Conservation (phyloP, 129 eudicot genomes). For the Oenanthe sinensis region DNA sequence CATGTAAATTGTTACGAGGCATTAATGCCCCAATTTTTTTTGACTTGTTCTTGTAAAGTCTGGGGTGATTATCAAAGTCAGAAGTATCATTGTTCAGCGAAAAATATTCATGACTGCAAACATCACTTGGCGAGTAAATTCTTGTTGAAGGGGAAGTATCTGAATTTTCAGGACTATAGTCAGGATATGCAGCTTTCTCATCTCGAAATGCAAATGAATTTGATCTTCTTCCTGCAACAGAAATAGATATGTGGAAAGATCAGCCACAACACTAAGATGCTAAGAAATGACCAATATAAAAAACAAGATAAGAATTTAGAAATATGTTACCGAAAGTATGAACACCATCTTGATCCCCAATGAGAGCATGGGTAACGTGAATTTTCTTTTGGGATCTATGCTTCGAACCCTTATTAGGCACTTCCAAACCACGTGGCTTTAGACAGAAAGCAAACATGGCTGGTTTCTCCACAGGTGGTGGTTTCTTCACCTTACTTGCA, state of each 20-base stretch:
- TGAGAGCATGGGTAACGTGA: constrained; percentile 42
- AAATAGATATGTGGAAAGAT: not conserved
- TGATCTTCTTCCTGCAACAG: constrained; percentile 49
- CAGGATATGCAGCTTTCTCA: constrained; percentile 33
- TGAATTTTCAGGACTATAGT: constrained; percentile 33
- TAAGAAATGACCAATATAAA: not conserved
- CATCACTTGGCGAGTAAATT: constrained; percentile 49
- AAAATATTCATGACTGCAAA: constrained; percentile 29
- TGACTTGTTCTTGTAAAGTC: constrained; percentile 39
- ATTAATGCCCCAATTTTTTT: constrained; percentile 34
- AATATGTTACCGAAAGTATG: constrained; percentile 43
- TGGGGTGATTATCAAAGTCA: constrained; percentile 55
- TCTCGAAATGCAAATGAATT: constrained; percentile 45
- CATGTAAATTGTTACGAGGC: constrained; percentile 23
- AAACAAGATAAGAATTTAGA: not conserved
- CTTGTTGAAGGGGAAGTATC: constrained; percentile 53
- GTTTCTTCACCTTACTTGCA: constrained; percentile 47
- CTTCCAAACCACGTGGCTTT: constrained; percentile 76
- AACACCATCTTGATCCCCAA: constrained; percentile 50
- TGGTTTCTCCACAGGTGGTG: constrained; percentile 59
- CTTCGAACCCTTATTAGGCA: constrained; percentile 70
- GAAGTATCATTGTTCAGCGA: constrained; percentile 38
- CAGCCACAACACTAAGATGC: not conserved
- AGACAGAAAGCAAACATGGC: constrained; percentile 90
- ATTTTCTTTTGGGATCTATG: constrained; percentile 78